Conservation (phyloP, 768 basidiomycete genomes). For the Termitomyces sp. region DNA sequence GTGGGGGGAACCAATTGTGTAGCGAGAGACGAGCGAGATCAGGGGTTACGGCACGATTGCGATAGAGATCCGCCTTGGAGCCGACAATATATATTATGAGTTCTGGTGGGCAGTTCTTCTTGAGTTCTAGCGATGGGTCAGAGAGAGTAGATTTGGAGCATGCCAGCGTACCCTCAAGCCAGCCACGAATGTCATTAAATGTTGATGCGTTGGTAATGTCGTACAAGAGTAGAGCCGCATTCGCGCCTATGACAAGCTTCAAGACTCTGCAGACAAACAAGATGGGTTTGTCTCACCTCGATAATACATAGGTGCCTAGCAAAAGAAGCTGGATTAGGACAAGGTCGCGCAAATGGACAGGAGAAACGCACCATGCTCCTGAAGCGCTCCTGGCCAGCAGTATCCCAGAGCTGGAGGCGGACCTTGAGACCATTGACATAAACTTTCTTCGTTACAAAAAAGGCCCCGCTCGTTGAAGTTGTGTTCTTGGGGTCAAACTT, state of each 20-base stretch:
- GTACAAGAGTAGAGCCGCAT: slow-evolving; percentile 90
- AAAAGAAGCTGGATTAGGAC: slow-evolving; percentile 11
- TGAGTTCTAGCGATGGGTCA: slow-evolving; percentile 53
- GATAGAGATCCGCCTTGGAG: slow-evolving; percentile 78
- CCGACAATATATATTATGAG: slow-evolving; percentile 95
- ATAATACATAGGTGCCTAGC: slow-evolving; percentile 93
- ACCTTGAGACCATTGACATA: slow-evolving; percentile 81
- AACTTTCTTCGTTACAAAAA: slow-evolving; percentile 92
- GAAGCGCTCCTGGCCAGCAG: slow-evolving; percentile 91
- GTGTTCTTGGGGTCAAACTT: slow-evolving; percentile 85
- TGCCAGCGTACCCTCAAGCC: slow-evolving; percentile 69
- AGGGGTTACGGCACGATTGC: slow-evolving; percentile 68
- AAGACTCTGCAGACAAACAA: slow-evolving; percentile 3
- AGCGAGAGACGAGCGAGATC: slow-evolving; percentile 81
- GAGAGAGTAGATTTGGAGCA: slow-evolving; percentile 10
- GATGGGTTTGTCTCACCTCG: slow-evolving; percentile 37
- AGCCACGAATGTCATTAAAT: slow-evolving; percentile 87
- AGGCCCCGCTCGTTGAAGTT: slow-evolving; percentile 87
- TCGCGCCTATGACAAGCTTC: slow-evolving; percentile 53
- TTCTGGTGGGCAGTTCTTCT: slow-evolving; percentile 84
- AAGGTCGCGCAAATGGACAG: slow-evolving; percentile 11
- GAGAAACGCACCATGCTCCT: slow-evolving; percentile 68
- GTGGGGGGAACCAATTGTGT: slow-evolving; percentile 85
- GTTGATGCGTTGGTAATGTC: slow-evolving; percentile 88
- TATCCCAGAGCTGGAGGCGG: slow-evolving; percentile 86